Base-by-base conservation (phyloP, 768 basidiomycete genomes). In the Boletus barrowsii region DNA sequence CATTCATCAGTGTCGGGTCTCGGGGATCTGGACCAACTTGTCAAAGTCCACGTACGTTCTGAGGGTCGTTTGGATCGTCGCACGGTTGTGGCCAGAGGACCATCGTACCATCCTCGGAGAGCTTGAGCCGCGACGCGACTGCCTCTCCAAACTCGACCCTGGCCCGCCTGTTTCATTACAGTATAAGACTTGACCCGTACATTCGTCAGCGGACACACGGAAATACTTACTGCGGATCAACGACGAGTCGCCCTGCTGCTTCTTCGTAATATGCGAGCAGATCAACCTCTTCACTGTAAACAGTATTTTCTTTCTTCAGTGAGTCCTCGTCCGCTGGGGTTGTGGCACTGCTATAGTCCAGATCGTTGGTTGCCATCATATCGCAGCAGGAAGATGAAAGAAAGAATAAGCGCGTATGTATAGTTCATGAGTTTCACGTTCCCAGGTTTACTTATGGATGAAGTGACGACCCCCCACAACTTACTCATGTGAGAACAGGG, bases 51-150 rank as follows among this genome's bases (percentile, higher is more conserved):
- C 74, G 48, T 41, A 79, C 81, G 57, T 83, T 83, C 55, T 82
- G 81, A 1, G 81, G 81, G 56, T 83, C 81, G 14, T 77, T 68
- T 3, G 75, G 75, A 55, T 78, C 72, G 42, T 82, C 73, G 2
- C 69, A 62, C 0, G 81, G 82, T 56, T 83, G 81, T 9, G 82
- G 81, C 78, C 80, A 83, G 7, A 83, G 74, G 10, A 82, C 74
- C 48, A 76, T 75, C 26, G 69, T 72, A 5, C 80, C 76, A 33
- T 79, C 75, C 9, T 57, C 35, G 8, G 77, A 73, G 10, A 79
- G 69, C 69, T 82, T 83, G 56, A 83, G 71, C 32, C 59, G 69
- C 3, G 69, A 67, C 0, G 79, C 81, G 13, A 79, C 62, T 6
- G 57, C 64, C 20, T 77, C 77, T 6, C 82, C 82, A 45, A 81